A percentile compares a stretch with the other conserved stretches of the same genome.
Evolutionary conservation across 306 rosid species (phyloP).

Genomic region (Comarum palustre): DNA sequence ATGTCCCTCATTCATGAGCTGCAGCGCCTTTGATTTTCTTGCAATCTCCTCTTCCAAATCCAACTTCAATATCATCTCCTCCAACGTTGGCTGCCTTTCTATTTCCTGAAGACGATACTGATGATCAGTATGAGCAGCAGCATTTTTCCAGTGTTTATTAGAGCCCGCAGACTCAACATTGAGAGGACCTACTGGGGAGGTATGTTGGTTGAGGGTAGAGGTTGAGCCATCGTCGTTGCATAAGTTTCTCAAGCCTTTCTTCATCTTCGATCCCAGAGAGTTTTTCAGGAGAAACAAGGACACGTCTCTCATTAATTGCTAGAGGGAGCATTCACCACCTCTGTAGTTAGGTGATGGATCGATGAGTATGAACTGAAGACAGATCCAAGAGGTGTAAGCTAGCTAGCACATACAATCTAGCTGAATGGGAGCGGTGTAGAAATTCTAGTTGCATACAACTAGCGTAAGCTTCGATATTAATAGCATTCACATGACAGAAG

Average conservation of each 20-base stretch:
- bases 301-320: slow-evolving; percentile 46
- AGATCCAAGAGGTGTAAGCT: not conserved
- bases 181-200: not conserved
- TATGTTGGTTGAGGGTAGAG: slow-evolving; percentile 65
- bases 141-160: not conserved
- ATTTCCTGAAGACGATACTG: slow-evolving; percentile 17
- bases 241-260: slow-evolving; percentile 65
- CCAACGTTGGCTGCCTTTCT: slow-evolving; percentile 42
- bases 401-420: not conserved
- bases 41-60: slow-evolving; percentile 70
- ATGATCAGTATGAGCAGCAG: not conserved
- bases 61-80: slow-evolving; percentile 61
- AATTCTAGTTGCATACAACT: slow-evolving; percentile 7
- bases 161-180: not conserved
- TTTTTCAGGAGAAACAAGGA: slow-evolving; percentile 75
- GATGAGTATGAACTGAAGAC: not conserved
- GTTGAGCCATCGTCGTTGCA: slow-evolving; percentile 64
- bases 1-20: not conserved
- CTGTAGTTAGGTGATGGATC: not conserved
- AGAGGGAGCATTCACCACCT: not conserved
- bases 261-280: slow-evolving; percentile 70
- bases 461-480: slow-evolving; percentile 4
- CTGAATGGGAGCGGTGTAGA: slow-evolving; percentile 51
- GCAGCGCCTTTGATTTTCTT: slow-evolving; percentile 39
- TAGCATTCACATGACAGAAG: slow-evolving; percentile 45